A percentile compares a stretch with the other conserved stretches of the same genome.
Evolutionary conservation across 148 eudicot genomes (phyloP).

Genomic region (Amaranthus palmeri): DNA sequence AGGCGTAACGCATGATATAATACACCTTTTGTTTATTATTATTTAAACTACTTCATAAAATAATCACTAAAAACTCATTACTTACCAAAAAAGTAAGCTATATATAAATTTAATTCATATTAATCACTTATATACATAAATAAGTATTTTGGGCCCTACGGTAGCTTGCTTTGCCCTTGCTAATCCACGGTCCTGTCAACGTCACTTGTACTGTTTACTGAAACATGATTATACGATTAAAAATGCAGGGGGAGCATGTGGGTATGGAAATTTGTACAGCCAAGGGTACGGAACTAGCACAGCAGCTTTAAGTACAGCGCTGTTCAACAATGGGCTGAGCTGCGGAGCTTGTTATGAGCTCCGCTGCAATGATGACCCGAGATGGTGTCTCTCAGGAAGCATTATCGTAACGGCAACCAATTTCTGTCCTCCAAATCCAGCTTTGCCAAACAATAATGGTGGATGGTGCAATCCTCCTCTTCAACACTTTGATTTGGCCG

Average conservation of each 20-base stretch:
- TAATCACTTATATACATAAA: not conserved
- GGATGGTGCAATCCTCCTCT: constrained; percentile 97
- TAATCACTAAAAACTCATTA: too few species aligned
- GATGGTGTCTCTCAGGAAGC: constrained; percentile 55
- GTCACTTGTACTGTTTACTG: too few species aligned
- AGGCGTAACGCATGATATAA: too few species aligned
- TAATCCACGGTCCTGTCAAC: too few species aligned
- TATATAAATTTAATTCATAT: not conserved
- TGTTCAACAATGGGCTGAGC: constrained; percentile 69
- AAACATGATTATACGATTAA: not conserved
- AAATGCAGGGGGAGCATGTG: constrained; percentile 72
- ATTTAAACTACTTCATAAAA: too few species aligned
- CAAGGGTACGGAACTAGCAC: constrained; percentile 78
- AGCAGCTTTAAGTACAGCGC: constrained; percentile 77
- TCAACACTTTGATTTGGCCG: constrained; percentile 76
- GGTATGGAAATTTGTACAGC: constrained; percentile 78
- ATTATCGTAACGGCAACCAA: constrained; percentile 72
- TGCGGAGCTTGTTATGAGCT: constrained; percentile 76
- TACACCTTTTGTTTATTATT: too few species aligned
- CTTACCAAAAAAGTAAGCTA: not conserved
- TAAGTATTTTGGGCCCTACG: too few species aligned
- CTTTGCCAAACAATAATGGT: constrained; percentile 66
- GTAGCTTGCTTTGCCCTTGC: too few species aligned
- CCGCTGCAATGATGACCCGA: constrained; percentile 49
- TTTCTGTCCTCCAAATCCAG: constrained; percentile 76